phyloP scores from a whole-genome alignment of 257 asterid genomes.

The Solanum chiquidenum region DNA sequence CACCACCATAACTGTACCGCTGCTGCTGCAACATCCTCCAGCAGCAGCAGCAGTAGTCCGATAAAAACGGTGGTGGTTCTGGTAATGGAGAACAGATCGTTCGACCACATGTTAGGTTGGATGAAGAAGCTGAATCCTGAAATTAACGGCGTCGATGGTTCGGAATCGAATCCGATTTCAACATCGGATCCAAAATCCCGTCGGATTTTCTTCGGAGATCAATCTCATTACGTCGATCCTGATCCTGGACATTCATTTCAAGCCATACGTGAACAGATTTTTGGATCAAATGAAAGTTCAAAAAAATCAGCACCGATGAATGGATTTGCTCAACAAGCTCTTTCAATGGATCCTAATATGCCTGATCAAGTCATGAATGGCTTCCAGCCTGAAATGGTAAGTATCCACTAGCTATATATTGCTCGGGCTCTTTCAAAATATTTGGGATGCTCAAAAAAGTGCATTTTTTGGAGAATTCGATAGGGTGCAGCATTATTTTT shows the following conservation, averaged over 20 bases:
- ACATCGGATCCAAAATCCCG: constrained; percentile 40
- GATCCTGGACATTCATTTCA: constrained; percentile 94
- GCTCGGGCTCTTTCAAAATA: background rate
- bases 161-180: constrained; percentile 48
- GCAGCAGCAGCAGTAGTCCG: constrained; percentile 33
- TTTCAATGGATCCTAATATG: constrained; percentile 57
- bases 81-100: constrained; percentile 95
- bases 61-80: constrained; percentile 78
- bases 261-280: constrained; percentile 75
- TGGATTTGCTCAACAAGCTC: constrained; percentile 87
- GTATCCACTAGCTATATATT: background rate
- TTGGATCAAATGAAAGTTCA: constrained; percentile 53
- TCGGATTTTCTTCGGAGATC: constrained; percentile 30
- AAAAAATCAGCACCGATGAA: constrained; percentile 47
- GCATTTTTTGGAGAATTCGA: too few species aligned
- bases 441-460: too few species aligned
- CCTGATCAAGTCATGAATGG: constrained; percentile 77
- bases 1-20: background rate
- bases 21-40: background rate
- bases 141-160: constrained; percentile 71
- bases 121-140: constrained; percentile 77
- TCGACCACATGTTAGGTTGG: constrained; percentile 97
- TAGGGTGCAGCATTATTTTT: too few species aligned
- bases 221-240: constrained; percentile 72
- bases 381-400: constrained; percentile 63